phyloP scores from a whole-genome alignment of 2,329 filamentous ascomycete species.

The Fusarium sp. region DNA sequence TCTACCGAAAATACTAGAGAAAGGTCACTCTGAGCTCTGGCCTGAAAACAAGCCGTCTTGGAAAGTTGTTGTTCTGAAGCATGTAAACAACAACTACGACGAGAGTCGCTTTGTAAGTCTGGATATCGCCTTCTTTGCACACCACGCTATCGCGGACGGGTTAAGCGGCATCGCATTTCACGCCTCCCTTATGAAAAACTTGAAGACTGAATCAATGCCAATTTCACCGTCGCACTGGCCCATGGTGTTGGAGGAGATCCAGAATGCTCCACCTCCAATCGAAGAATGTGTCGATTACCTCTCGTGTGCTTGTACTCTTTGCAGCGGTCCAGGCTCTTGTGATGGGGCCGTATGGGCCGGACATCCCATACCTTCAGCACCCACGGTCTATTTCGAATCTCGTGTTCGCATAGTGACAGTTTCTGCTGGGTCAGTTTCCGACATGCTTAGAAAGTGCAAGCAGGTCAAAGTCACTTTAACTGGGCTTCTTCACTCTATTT shows the following conservation, averaged over 20 bases:
- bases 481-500: not conserved
- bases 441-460: not conserved
- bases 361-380: not conserved
- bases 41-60: slow-evolving; percentile 8
- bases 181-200: not conserved
- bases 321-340: not conserved
- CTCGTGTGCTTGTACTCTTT: not conserved
- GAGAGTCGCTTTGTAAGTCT: not conserved
- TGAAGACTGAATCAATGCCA: not conserved
- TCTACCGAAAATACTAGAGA: not conserved
- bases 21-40: slow-evolving; percentile 7
- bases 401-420: slow-evolving; percentile 6
- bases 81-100: accelerated
- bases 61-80: slow-evolving; percentile 10
- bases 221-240: not conserved
- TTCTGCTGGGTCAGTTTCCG: not conserved
- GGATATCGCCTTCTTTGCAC: slow-evolving; percentile 11
- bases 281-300: slow-evolving; percentile 5
- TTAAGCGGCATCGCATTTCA: slow-evolving; percentile 24
- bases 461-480: slow-evolving; percentile 9
- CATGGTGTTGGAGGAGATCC: not conserved
- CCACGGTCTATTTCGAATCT: not conserved
- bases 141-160: slow-evolving; percentile 32
- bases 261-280: not conserved
- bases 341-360: slow-evolving; percentile 7